Evolutionary conservation across 2,329 filamentous ascomycete genomes (phyloP), one percentile per base, ranked within the genome.

Genomic region (Penicillium sp.): DNA sequence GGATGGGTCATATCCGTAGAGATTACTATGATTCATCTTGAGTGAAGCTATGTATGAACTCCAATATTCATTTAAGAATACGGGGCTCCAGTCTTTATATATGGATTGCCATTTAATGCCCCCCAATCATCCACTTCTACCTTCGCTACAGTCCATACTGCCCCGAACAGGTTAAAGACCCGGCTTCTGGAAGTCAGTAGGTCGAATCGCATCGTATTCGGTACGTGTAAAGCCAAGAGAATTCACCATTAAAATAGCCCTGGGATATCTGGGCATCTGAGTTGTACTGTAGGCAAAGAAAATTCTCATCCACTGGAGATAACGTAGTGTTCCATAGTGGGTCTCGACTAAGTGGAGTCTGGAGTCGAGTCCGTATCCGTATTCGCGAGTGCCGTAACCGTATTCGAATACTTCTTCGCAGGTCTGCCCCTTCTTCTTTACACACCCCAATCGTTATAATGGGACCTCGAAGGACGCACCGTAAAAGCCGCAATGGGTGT

Each of bases 1-100:
- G 0, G 78, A 80, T 0, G 83, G 71, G 10, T 69, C 71, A 60
- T 82, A 82, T 47, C 73, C 71, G 58, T 74, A 75, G n/a, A 69
- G 58, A 49, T 69, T 61, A 10, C 56, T 47, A 41, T 49, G 29
- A 16, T 59, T 52, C 59, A 64, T 66, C 8, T 41, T 64, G n/a
- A 3, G 27, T 26, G 44, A 24, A 41, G 24, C 19, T n/a, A 10
- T 5, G 19, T 19, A 10, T 19, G 10, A 19, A 19, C 7, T 2
- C 8, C 2, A 8, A 26, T 26, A 7, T 26, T 26, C 8, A 26
- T 8, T 26, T 8, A 26, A 26, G 26, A 26, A 26, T 26, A 26
- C 26, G 26, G 26, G 26, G 2, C 26, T 26, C 7, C 31, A 16
- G 31, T 16, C 13, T 7, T 33, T 33, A 16, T 39, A 37, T 39